Evolutionary conservation across 1,284 basidiomycete genomes (phyloP), one percentile per base, ranked within the genome.

Genomic region (Apiotrichum sp.): DNA sequence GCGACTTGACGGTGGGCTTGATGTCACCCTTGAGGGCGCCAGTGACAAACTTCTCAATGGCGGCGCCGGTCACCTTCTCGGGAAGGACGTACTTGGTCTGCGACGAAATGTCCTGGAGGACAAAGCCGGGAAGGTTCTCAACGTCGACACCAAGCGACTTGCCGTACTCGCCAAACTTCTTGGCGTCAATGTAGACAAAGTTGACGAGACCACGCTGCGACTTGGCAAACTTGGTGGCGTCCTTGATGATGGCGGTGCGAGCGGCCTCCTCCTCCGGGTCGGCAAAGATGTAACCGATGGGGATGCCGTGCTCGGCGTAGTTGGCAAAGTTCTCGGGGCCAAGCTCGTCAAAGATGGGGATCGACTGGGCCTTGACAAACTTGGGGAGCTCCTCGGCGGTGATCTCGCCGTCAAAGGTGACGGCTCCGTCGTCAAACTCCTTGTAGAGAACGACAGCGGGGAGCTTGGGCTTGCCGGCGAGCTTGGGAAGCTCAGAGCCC

Each of bases 171-270:
- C 83, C 85, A 70, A 93, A 99, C 78, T 92, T 93, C 79, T 87
- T 79, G 29, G 89, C 93, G 75, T 99, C 96, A 68, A 99, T 98
- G 87, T 87, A 96, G 64, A 98, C 95, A 77, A 98, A 95, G 86
- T 96, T 98, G 73, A 98, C 69, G 78, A 89, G 87, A 70, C 85
- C 84, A 78, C 89, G 92, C 82, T 84, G 83, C 71, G 85, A 83
- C 59, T 84, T 80, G 33, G 95, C 93, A 55, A 95, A 73, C 2
- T 89, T 84, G 67, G 81, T 83, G 66, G 98, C 75, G 53, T 81
- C 78, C 45, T 86, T 84, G 62, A 95, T 80, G 55, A 87, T 77
- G 46, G 80, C 79, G 31, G 88, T 81, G 67, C 83, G 86, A 59
- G 82, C 80, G 16, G 61, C 40, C 11, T 57, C 60, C 62, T 84